A percentile compares a stretch with the other conserved stretches of the same genome.
These are phyloP conservation scores for Funneliformis geosporum DNA, from an alignment of 192 early-diverging fungal genomes.

Conservation along the genomic window DNA sequence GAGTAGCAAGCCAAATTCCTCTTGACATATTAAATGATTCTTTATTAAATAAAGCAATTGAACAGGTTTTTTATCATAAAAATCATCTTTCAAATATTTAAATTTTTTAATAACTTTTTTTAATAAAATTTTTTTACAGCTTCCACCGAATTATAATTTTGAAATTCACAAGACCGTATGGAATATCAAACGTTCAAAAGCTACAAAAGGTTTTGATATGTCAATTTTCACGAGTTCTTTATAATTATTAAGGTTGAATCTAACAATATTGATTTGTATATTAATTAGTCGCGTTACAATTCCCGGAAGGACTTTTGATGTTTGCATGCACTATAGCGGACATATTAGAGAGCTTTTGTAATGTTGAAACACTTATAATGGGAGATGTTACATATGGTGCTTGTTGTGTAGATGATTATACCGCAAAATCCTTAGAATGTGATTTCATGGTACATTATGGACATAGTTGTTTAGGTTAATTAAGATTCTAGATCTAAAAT, in stretches of 20 bases:
- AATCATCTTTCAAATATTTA: too few relatives aligned
- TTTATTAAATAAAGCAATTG: slow-evolving; percentile 81
- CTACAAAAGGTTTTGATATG: slow-evolving; percentile 65
- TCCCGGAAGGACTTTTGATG: slow-evolving; percentile 95
- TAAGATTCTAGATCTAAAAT: neutral
- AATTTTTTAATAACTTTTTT: slow-evolving; percentile 27
- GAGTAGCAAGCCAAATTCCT: slow-evolving; percentile 79
- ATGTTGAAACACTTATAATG: slow-evolving; percentile 93
- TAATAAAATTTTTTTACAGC: slow-evolving; percentile 29
- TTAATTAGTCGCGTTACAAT: slow-evolving; percentile 82
- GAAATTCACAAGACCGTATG: slow-evolving; percentile 97
- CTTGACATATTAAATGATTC: slow-evolving; percentile 80
- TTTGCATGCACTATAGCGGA: slow-evolving; percentile 93
- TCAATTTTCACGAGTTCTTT: neutral
- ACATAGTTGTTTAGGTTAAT: slow-evolving; percentile 87
- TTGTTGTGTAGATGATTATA: slow-evolving; percentile 98
- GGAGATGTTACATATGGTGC: slow-evolving; percentile 99
- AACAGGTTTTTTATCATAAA: slow-evolving; percentile 57
- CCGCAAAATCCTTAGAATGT: slow-evolving; percentile 87
- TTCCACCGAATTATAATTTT: slow-evolving; percentile 98
- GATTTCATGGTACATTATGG: slow-evolving; percentile 99
- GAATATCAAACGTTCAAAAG: slow-evolving; percentile 73
- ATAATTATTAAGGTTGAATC: neutral
- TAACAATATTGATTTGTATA: neutral
- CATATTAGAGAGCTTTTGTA: slow-evolving; percentile 85